Evolutionary conservation across 2,329 filamentous ascomycete genomes (phyloP).

Genomic region (Fusarium sp.): DNA sequence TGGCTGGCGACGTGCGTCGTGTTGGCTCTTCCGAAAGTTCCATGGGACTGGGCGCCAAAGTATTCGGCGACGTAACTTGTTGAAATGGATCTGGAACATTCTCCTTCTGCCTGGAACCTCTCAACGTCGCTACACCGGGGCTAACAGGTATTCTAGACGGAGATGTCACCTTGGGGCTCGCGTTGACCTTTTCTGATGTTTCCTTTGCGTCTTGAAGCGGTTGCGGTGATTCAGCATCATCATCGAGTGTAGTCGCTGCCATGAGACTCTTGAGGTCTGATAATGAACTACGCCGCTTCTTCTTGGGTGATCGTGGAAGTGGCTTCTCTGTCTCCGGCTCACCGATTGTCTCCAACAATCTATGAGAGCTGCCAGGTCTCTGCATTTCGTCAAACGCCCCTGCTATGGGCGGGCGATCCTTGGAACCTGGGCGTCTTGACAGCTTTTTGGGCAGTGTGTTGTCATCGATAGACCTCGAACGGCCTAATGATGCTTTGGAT

Average conservation of each 20-base stretch:
- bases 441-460: conserved; percentile 57
- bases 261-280: conserved; percentile 82
- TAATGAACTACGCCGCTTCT: conserved; percentile 88
- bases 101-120: conserved; percentile 58
- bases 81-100: conserved; percentile 41
- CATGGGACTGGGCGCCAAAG: conserved; percentile 21
- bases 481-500: conserved; percentile 70
- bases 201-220: conserved; percentile 62
- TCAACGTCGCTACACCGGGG: conserved; percentile 51
- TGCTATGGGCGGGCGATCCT: conserved; percentile 67
- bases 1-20: conserved; percentile 38
- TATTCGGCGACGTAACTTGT: conserved; percentile 9
- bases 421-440: conserved; percentile 60
- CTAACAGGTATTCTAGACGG: conserved; percentile 63
- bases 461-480: conserved; percentile 80
- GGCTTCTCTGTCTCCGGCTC: conserved; percentile 59
- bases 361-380: conserved; percentile 65
- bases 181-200: conserved; percentile 66
- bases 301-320: conserved; percentile 60
- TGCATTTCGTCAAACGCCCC: conserved; percentile 68
- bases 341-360: conserved; percentile 66
- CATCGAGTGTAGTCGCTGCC: conserved; percentile 62
- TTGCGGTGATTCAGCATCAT: conserved; percentile 50
- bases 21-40: conserved; percentile 25
- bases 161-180: conserved; percentile 51